Base-by-base conservation (phyloP, 306 rosid genomes). In the Trifolium subterraneum region DNA sequence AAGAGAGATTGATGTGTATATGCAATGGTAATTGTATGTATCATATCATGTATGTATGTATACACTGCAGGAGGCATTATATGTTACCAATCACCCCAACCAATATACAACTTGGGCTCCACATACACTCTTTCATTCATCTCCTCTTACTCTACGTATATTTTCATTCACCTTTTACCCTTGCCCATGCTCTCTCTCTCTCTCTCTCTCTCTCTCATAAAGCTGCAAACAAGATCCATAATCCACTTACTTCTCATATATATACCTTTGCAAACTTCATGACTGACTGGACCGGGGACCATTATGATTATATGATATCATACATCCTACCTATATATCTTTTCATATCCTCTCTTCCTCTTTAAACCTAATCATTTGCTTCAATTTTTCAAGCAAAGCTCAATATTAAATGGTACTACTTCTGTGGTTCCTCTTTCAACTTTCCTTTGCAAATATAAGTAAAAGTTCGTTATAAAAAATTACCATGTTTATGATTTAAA, bases 171-270 rank as follows among this genome's bases (percentile, higher is more conserved):
- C 78, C 80, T 67, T 75, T 65, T 80, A 39, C 76, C 82, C 82
- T 59, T 75, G 39, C 76, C 79, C 82, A 65, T 31, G 6, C 8
- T 2, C 8, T 35, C 9, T 6, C 8, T 7, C 38, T 5, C 35
- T 5, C 1, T 66, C 78, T 72, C 52, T 41, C 27, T 20, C 67
- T 67, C 54, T 18, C 78, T 12, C 14, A 64, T 73, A 85, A 84
- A 89, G 87, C 87, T 87, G 88, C 87, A 80, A 82, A 76, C 51
- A 45, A 84, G 82, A 89, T 87, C 88, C 84, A 74, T 68, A 3
- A 39, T 44, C 50, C 69, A 69, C n/a, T 44, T 12, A 69, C n/a
- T 44, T 12, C 39, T 36, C 2, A 44, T 39, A 42, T 13, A 42
- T 13, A 42, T 13, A 44, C 50, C 50, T 44, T 44, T 44, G 50